Percentiles rank a stretch among this genome's conserved stretches.
These are phyloP conservation scores for Biancaea sappan DNA, from an alignment of 306 rosid genomes.

Conservation along the genomic window DNA sequence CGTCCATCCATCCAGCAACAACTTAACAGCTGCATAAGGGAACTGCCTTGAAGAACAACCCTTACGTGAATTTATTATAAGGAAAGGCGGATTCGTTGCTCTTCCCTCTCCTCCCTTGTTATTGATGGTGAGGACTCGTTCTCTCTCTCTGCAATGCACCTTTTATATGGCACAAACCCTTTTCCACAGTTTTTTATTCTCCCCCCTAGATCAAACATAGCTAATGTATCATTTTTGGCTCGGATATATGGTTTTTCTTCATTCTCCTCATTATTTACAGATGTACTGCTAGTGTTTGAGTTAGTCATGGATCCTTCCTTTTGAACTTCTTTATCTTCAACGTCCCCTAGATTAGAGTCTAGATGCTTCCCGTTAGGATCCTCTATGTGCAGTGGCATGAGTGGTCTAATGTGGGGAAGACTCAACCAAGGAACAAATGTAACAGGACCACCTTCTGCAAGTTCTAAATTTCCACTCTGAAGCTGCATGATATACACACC, in stretches of 20 bases:
- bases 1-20: conserved; percentile 23
- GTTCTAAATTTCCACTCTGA: conserved; percentile 39
- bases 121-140: conserved; percentile 20
- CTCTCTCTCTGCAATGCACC: conserved; percentile 55
- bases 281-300: conserved; percentile 54
- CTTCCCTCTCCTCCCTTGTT: conserved; percentile 45
- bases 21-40: background rate
- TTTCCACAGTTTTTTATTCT: conserved; percentile 37
- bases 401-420: conserved; percentile 33
- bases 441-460: conserved; percentile 27
- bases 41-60: conserved; percentile 13
- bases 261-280: conserved; percentile 40
- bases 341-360: conserved; percentile 36
- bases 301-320: conserved; percentile 55
- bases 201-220: conserved; percentile 28
- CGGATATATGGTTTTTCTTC: conserved; percentile 36
- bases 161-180: conserved; percentile 83
- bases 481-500: conserved; percentile 37
- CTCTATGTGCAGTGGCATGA: conserved; percentile 32
- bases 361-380: conserved; percentile 12
- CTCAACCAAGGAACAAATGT: conserved; percentile 47
- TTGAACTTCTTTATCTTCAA: conserved; percentile 33
- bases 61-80: conserved; percentile 33
- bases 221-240: conserved; percentile 26
- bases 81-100: conserved; percentile 54